Evolutionary conservation across 768 basidiomycete genomes (phyloP).

Genomic region (Serendipita sp.): DNA sequence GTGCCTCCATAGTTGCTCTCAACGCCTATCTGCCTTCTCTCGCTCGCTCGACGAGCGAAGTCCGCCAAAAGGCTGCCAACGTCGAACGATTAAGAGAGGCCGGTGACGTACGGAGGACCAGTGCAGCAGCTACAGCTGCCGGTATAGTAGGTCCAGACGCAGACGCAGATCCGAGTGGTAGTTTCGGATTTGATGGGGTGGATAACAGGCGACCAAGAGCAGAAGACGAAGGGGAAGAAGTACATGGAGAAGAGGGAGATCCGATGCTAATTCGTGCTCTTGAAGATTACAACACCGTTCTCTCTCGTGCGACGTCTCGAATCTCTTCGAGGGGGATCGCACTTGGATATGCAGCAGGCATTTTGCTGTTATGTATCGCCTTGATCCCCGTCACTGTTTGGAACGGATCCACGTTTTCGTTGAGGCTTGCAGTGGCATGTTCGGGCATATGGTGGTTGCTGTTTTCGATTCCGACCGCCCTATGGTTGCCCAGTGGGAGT

Average conservation of each 20-base stretch:
- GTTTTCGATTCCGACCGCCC: slow-evolving; percentile 60
- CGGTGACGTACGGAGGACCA: too few species aligned
- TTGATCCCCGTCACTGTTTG: slow-evolving; percentile 61
- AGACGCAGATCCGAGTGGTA: not conserved
- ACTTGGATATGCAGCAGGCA: slow-evolving; percentile 72
- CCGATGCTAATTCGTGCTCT: slow-evolving; percentile 14
- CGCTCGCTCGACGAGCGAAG: slow-evolving; percentile 39
- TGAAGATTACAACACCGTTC: slow-evolving; percentile 33
- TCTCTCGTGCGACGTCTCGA: slow-evolving; percentile 61
- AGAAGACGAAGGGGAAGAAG: not conserved
- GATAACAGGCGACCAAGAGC: not conserved
- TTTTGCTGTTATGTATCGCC: slow-evolving; percentile 52
- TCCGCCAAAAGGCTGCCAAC: slow-evolving; percentile 7
- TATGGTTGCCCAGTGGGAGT: slow-evolving; percentile 44
- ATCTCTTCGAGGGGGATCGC: slow-evolving; percentile 80
- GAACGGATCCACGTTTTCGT: slow-evolving; percentile 58
- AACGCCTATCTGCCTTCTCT: slow-evolving; percentile 75
- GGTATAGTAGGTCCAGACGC: not conserved
- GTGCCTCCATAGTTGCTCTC: slow-evolving; percentile 73
- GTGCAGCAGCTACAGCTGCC: not conserved
- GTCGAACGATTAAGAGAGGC: slow-evolving; percentile 5
- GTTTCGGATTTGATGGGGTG: not conserved
- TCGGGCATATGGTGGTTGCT: slow-evolving; percentile 82
- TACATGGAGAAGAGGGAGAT: not conserved
- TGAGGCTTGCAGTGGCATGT: slow-evolving; percentile 69